Base-by-base conservation (phyloP, 2,329 filamentous ascomycete species). In the Ophiostoma sp. region DNA sequence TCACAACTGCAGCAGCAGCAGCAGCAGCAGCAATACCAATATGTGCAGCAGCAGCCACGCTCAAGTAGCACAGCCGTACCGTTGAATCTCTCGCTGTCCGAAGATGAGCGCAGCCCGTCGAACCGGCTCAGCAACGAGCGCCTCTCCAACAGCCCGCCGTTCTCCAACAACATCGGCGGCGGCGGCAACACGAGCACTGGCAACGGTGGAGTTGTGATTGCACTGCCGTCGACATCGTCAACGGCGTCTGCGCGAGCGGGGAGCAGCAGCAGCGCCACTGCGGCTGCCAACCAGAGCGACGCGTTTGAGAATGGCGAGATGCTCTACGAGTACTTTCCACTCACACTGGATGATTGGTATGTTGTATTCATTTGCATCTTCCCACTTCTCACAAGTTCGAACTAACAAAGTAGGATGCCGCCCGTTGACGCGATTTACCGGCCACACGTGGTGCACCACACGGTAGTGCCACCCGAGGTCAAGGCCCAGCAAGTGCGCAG, bases 401-500 rank as follows among this genome's bases (percentile, higher is more conserved):
- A 40, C 67, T 69, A 49, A 75, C 73, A 7, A 67, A 72, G 63
- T 62, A 85, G 86, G 88, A 92, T 93, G 86, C 90, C 90, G 2
- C 92, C 92, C 0, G 91, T 96, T 3, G 92, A 96, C 77, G 92
- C 92, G 5, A 89, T 97, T 16, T 97, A 96, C 76, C 84, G 92
- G 65, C 94, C 93, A 5, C 93, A 97, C 76, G 92, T 97, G 16
- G 93, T 97, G 3, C 94, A 98, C 78, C 93, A 97, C 76, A 94
- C 91, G 16, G 84, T 85, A 64, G 81, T 90, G 64, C 87, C 88
- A 9, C 83, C 86, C 4, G 89, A 91, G 73, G 83, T 89, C 74
- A 90, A 90, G 75, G 88, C 89, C 2, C 85, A 89, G 71, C 85
- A 89, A 73, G 80, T 86, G 2, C 82, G 84, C 73, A 89, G 81